phyloP scores from a whole-genome alignment of 2,329 filamentous ascomycete species.

The Cladosporium halotolerans region DNA sequence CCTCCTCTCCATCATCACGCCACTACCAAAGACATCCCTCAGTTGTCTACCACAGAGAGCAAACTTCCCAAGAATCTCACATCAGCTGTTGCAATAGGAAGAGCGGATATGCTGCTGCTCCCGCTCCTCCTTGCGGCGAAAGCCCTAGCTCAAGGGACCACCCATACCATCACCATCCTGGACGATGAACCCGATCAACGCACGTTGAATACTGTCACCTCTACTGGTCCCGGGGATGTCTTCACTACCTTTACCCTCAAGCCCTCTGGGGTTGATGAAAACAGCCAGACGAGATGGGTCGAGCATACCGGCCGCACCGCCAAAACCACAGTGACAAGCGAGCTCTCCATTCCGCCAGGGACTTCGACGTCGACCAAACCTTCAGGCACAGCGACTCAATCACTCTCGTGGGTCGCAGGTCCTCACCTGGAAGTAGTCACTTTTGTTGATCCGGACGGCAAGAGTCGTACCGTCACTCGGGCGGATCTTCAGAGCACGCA shows the following conservation, averaged over 20 bases:
- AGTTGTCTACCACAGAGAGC: not conserved
- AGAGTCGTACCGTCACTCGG: not conserved
- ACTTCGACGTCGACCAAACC: not conserved
- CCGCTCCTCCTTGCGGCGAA: constrained; percentile 1
- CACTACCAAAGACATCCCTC: constrained; percentile 1
- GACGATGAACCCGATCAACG: not conserved
- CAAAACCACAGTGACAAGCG: not conserved
- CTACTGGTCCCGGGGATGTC: not conserved
- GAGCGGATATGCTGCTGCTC: not conserved
- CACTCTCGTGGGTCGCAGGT: not conserved
- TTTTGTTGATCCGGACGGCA: not conserved
- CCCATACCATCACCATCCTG: constrained; percentile 2
- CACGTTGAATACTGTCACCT: not conserved
- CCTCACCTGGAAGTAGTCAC: constrained; percentile 6
- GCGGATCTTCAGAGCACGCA: constrained; percentile 3
- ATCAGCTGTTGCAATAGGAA: not conserved
- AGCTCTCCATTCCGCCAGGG: not conserved
- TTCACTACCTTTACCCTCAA: not conserved
- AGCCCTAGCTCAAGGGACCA: constrained; percentile 2
- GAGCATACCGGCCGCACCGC: not conserved
- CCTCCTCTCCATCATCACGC: constrained; percentile 1
- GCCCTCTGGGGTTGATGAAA: not conserved
- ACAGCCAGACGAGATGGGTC: constrained; percentile 3
- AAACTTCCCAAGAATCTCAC: not conserved
- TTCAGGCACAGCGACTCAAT: constrained; percentile 1